Evolutionary conservation across 1,139 yeast species (phyloP).

Genomic region (Suhomyces wounanorum): DNA sequence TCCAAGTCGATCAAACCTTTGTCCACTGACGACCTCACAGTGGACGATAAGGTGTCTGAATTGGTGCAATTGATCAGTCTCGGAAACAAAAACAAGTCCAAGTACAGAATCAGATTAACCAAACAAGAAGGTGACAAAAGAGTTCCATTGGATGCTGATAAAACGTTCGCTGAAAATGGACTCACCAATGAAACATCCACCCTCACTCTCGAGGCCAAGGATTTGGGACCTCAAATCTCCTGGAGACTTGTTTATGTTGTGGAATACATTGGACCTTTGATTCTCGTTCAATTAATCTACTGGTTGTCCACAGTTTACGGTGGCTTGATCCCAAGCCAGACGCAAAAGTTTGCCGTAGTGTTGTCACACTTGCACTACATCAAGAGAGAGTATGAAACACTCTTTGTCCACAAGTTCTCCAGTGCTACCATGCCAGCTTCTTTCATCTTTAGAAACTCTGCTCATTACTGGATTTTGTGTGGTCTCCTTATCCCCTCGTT

Average conservation of each 20-base stretch:
- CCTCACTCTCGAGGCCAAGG: slow-evolving; percentile 62
- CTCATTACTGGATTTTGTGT: slow-evolving; percentile 88
- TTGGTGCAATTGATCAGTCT: slow-evolving; percentile 44
- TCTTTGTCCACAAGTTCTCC: slow-evolving; percentile 81
- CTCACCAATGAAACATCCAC: slow-evolving; percentile 26
- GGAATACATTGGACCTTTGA: slow-evolving; percentile 87
- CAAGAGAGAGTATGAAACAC: slow-evolving; percentile 87
- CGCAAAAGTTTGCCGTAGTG: slow-evolving; percentile 55
- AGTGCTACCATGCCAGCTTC: slow-evolving; percentile 88
- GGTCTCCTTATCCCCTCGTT: slow-evolving; percentile 66
- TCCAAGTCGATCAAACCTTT: slow-evolving; percentile 50
- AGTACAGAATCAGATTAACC: slow-evolving; percentile 42
- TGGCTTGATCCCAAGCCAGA: slow-evolving; percentile 39
- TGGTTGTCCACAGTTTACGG: slow-evolving; percentile 30
- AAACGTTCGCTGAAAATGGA: slow-evolving; percentile 36
- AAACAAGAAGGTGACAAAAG: slow-evolving; percentile 33
- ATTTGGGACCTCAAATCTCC: slow-evolving; percentile 88
- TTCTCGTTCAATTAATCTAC: slow-evolving; percentile 75
- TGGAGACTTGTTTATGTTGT: slow-evolving; percentile 87
- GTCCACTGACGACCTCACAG: slow-evolving; percentile 37
- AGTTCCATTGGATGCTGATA: slow-evolving; percentile 33
- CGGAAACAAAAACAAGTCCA: slow-evolving; percentile 44
- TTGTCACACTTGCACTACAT: slow-evolving; percentile 73
- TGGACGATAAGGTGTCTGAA: slow-evolving; percentile 31
- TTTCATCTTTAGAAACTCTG: slow-evolving; percentile 84